Base-by-base conservation (phyloP, 805 yeast species). In the Yamadazyma philogaea region DNA sequence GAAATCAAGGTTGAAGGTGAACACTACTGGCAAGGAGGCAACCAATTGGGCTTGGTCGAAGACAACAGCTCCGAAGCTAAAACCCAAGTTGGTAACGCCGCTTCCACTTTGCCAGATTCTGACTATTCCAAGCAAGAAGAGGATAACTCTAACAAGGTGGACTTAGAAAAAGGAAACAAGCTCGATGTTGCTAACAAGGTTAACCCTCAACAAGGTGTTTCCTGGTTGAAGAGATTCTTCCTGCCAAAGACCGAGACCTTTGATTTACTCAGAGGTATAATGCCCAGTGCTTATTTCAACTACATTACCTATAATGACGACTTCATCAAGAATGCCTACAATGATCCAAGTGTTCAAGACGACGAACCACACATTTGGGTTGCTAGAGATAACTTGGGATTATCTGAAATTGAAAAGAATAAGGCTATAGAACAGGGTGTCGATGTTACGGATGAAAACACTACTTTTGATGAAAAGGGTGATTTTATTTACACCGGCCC, bases 281-380 rank as follows among this genome's bases (percentile, higher is more conserved):
- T 77, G 66, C 82, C 82, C 28, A 57, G 53, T 18, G 39, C 55
- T 17, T 68, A 61, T 46, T 63, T 58, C 61, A 65, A 67, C 49
- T 68, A 68, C 52, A 61, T 68, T 43, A 68, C 64, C 47, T 71
- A 70, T 50, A 61, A 66, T 42, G 55, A 63, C 5, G 73, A 68
- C 34, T 72, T 68, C 46, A 54, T 70, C 26, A 59, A 61, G 44
- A 55, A 60, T 39, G 71, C 75, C 16, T 82, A 78, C 52, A 67
- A 72, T 28, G 77, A 79, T 53, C 87, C 87, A 18, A 75, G 77
- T 31, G 74, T 79, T 30, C 61, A 57, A n/a, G 81, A 71, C 24
- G 73, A 64, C 6, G 79, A 68, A 46, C 87, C 88, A 22, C 74
- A 75, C 43, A 67, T 84, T 38, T 86, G 95, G 95, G 67, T 84